Evolutionary conservation across 148 eudicot species (phyloP).

Genomic region (Linanthus parryae): DNA sequence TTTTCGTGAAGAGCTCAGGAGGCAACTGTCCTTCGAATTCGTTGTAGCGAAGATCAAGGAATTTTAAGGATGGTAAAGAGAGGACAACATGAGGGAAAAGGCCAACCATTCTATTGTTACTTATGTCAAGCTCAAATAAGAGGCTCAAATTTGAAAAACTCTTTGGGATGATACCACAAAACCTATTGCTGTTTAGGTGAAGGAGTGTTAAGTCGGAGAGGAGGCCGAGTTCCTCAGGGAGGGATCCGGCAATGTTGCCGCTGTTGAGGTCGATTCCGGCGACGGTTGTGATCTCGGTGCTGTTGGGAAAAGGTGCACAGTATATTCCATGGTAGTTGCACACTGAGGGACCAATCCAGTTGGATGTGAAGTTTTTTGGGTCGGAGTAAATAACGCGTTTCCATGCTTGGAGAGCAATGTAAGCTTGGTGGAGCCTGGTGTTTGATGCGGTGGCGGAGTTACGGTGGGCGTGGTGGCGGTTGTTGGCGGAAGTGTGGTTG

Average conservation of each 20-base stretch:
- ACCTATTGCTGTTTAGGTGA: constrained; percentile 62
- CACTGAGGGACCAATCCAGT: constrained; percentile 58
- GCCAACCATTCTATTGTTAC: constrained; percentile 68
- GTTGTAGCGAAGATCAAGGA: constrained; percentile 60
- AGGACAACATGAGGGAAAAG: constrained; percentile 57
- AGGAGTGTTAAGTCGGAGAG: constrained; percentile 49
- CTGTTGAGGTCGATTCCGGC: constrained; percentile 64
- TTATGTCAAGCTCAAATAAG: constrained; percentile 55
- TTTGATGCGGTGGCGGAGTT: too few relatives aligned
- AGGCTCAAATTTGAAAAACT: constrained; percentile 36
- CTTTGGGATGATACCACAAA: constrained; percentile 54
- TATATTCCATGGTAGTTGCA: constrained; percentile 60
- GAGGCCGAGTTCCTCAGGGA: constrained; percentile 55
- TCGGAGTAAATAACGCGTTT: constrained; percentile 56
- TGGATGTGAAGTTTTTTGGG: constrained; percentile 52
- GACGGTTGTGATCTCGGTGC: constrained; percentile 20
- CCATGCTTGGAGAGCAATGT: constrained; percentile 68
- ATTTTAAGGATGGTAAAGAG: constrained; percentile 38
- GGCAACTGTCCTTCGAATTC: constrained; percentile 72
- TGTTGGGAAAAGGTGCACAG: constrained; percentile 34
- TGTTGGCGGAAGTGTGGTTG: too few relatives aligned
- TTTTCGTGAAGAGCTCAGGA: constrained; percentile 30
- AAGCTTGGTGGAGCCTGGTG: constrained; percentile 47
- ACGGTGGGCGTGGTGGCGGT: too few relatives aligned
- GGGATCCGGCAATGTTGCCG: constrained; percentile 54